Evolutionary conservation across 805 yeast genomes (phyloP).

Genomic region (Teunomyces kruisii): DNA sequence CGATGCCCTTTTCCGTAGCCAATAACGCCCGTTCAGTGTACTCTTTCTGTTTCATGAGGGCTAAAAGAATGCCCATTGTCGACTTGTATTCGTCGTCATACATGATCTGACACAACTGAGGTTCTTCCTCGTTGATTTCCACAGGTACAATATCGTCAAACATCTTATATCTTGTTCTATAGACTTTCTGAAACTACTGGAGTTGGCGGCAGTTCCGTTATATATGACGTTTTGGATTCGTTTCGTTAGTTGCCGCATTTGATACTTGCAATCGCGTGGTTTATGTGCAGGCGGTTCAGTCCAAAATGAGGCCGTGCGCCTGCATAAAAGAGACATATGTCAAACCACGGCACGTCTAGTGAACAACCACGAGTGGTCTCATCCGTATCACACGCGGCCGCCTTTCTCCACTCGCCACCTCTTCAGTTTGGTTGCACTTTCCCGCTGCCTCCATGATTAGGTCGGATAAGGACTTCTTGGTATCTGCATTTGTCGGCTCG

Average conservation of each 20-base stretch:
- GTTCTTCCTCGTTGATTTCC: constrained; percentile 39
- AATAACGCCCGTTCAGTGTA: constrained; percentile 68
- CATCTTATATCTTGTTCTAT: constrained; percentile 19
- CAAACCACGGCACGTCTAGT: too few species aligned
- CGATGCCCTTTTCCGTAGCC: constrained; percentile 63
- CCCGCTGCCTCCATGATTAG: neutral
- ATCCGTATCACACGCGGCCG: too few species aligned
- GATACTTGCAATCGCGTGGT: neutral
- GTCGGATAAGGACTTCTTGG: constrained; percentile 13
- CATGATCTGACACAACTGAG: constrained; percentile 60
- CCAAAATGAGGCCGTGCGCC: too few species aligned
- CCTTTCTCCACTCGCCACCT: too few species aligned
- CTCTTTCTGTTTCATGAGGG: constrained; percentile 59
- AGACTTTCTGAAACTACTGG: neutral
- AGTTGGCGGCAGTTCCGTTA: neutral
- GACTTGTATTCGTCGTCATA: constrained; percentile 70
- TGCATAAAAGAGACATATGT: too few species aligned
- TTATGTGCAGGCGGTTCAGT: too few species aligned
- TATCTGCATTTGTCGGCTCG: constrained; percentile 15
- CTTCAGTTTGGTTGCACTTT: too few species aligned
- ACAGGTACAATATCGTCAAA: constrained; percentile 44
- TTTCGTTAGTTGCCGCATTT: neutral
- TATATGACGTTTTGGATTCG: neutral
- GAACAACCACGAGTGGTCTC: too few species aligned
- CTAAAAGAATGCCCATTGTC: constrained; percentile 62